Base-by-base conservation (phyloP, 345 rosid species). In the Eucalyptus paniculata region DNA sequence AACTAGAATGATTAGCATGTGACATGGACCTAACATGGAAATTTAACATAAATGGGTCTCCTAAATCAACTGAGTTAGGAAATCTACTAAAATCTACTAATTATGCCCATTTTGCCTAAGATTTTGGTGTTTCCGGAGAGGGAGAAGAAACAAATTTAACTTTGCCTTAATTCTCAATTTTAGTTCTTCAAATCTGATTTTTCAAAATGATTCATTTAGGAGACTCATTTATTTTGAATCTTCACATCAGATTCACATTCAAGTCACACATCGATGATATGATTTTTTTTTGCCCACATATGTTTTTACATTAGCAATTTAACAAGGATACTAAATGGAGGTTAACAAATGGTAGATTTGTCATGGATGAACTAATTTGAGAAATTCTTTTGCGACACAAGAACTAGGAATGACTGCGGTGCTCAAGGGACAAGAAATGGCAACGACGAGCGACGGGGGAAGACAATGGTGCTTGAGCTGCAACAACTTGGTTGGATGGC, bases 21-120 rank as follows among this genome's bases (percentile, higher is more conserved):
- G 77, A 65, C 5, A 0, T 34, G 45, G 8, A 6, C 32, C 4
- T 0, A 0, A 28, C 8, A 26, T 60, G 67, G 0, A 34, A 18
- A 34, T 72, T 72, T 21, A 72, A 72, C 26, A 72, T 37, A 72
- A 18, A 72, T 34, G 82, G 21, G 8, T 72, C 45, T 34, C 26
- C 7, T 34, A 69, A 34, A 17, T 37, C 24, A 69, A 69, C 2
- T 5, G 26, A 10, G 4, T 72, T 0, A 40, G 82, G 26, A 72
- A 72, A 34, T 34, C 14, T 34, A 23, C 44, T 18, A 5, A 34
- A 34, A 72, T 34, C 14, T 19, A 21, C 45, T 18, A 37, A 72
- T 72, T 34, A 37, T 18, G 12, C 26, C 8, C 44, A 72, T 37
- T 34, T 72, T 37, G 45, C 45, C 82, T 72, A 72, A 10, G 82